phyloP scores from a whole-genome alignment of 2,329 filamentous ascomycete species.

The Botryotinia convoluta region DNA sequence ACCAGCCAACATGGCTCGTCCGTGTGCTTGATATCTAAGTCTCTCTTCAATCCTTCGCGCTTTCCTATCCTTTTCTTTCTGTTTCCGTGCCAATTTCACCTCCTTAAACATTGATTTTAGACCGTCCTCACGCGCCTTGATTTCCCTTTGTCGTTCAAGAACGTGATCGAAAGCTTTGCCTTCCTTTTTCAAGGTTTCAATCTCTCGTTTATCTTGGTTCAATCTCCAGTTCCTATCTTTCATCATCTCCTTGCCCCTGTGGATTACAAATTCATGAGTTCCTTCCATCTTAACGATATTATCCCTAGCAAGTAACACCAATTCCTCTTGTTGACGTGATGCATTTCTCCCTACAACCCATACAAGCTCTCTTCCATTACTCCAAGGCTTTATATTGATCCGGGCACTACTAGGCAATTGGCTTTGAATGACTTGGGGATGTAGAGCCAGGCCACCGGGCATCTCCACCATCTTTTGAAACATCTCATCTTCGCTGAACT shows the following conservation, averaged over 20 bases:
- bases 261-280: background rate
- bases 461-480: background rate
- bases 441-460: constrained; percentile 7
- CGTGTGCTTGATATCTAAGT: background rate
- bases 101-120: background rate
- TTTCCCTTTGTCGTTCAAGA: background rate
- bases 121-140: background rate
- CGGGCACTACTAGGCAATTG: background rate
- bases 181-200: background rate
- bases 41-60: background rate
- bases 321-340: background rate
- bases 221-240: background rate
- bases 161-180: background rate
- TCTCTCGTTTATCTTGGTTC: background rate
- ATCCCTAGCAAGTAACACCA: background rate
- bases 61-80: background rate
- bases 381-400: background rate
- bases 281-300: background rate
- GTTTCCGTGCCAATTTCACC: background rate
- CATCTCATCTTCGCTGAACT: background rate
- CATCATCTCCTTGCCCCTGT: background rate
- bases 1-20: background rate
- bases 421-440: constrained; percentile 1
- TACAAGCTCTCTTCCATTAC: constrained; percentile 11
- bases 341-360: background rate